phyloP scores from a whole-genome alignment of 108 stramenopile genomes.

The Bacterosira constricta region DNA sequence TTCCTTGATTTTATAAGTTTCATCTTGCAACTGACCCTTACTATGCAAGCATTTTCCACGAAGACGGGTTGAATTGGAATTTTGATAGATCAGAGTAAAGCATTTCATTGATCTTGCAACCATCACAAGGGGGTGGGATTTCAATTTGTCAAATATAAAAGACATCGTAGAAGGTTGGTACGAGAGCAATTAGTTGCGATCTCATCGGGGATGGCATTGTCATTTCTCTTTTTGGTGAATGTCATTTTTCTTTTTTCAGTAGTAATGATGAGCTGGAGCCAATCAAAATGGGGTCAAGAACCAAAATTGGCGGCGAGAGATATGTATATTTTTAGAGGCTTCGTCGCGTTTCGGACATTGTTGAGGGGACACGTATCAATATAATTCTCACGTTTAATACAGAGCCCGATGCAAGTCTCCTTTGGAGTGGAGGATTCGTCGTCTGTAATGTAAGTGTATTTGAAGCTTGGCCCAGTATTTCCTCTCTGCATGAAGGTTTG shows the following conservation, averaged over 20 bases:
- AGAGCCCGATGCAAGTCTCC: too few species aligned
- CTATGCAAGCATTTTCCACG: constrained; percentile 40
- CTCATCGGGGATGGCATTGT: neutral
- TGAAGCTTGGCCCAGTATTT: too few species aligned
- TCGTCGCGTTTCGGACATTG: constrained; percentile 30
- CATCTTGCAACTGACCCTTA: too few species aligned
- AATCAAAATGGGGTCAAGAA: constrained; percentile 11
- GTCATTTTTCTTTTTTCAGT: neutral
- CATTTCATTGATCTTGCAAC: constrained; percentile 34
- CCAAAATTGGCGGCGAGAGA: constrained; percentile 31
- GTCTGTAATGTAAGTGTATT: too few species aligned
- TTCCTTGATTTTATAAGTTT: too few species aligned
- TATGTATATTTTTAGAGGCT: constrained; percentile 43
- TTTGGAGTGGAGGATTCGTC: too few species aligned
- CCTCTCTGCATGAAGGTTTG: too few species aligned
- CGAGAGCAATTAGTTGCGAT: constrained; percentile 13
- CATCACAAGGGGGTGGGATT: constrained; percentile 30
- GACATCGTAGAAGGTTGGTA: constrained; percentile 27
- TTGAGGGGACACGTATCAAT: constrained; percentile 38
- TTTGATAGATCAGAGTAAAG: constrained; percentile 43
- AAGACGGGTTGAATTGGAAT: constrained; percentile 37
- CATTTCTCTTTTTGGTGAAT: too few species aligned
- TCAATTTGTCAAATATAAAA: constrained; percentile 36
- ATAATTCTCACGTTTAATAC: constrained; percentile 40
- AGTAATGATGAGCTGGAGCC: neutral